These are phyloP conservation scores for Phytophthora pinifolia DNA, from an alignment of 352 stramenopile genomes.

Conservation along the genomic window DNA sequence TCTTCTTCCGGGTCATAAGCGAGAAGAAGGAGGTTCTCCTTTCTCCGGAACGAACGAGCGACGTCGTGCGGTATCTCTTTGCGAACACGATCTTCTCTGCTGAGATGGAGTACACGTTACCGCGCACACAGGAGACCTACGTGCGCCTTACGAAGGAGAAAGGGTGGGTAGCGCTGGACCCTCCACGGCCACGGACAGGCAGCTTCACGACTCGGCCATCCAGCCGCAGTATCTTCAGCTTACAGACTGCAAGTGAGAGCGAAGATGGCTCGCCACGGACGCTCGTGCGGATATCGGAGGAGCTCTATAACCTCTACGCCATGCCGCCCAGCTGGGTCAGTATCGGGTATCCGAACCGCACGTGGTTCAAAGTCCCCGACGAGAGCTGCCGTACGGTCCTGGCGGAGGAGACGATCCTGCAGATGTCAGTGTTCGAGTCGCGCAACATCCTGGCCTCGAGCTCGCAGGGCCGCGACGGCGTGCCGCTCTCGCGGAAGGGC, in stretches of 20 bases:
- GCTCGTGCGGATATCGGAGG: slow-evolving; percentile 68
- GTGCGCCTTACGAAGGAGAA: slow-evolving; percentile 78
- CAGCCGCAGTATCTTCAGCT: slow-evolving; percentile 26
- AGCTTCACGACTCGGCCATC: slow-evolving; percentile 23
- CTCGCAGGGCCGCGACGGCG: slow-evolving; percentile 67
- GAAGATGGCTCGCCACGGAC: slow-evolving; percentile 29
- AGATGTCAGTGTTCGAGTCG: slow-evolving; percentile 74
- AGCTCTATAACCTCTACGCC: slow-evolving; percentile 76
- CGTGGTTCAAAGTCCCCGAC: slow-evolving; percentile 85
- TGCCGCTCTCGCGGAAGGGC: slow-evolving; percentile 64
- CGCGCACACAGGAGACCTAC: slow-evolving; percentile 70
- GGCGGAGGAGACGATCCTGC: slow-evolving; percentile 68
- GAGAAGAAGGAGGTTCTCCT: slow-evolving; percentile 76
- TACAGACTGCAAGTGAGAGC: slow-evolving; percentile 21
- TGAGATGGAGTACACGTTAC: slow-evolving; percentile 83
- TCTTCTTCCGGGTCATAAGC: slow-evolving; percentile 74
- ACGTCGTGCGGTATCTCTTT: slow-evolving; percentile 67
- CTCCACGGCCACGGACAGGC: slow-evolving; percentile 21
- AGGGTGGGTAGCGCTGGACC: slow-evolving; percentile 70
- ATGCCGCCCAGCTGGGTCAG: slow-evolving; percentile 81
- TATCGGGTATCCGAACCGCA: slow-evolving; percentile 73
- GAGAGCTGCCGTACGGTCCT: slow-evolving; percentile 63
- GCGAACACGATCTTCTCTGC: slow-evolving; percentile 69
- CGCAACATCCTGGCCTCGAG: slow-evolving; percentile 69
- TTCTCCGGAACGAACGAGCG: slow-evolving; percentile 66